These are phyloP conservation scores for Trametes versicolor DNA, from an alignment of 1,284 basidiomycete species.

Conservation along the genomic window DNA sequence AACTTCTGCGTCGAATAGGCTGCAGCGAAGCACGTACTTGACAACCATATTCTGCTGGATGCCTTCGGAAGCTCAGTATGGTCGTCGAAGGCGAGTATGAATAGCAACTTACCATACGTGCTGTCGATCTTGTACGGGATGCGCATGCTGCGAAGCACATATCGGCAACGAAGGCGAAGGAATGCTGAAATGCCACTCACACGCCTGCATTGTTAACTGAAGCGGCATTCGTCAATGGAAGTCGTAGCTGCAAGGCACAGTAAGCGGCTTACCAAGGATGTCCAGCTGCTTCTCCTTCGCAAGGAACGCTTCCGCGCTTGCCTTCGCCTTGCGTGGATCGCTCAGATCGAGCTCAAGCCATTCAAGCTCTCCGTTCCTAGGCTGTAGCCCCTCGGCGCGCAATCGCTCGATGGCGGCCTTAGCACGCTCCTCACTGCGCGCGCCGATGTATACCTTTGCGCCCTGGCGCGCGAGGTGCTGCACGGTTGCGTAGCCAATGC, in stretches of 20 bases:
- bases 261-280: slow-evolving; percentile 45
- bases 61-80: slow-evolving; percentile 23
- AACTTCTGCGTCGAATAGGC: neutral
- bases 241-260: neutral
- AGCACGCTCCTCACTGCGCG: slow-evolving; percentile 51
- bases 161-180: neutral
- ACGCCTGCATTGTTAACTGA: slow-evolving; percentile 62
- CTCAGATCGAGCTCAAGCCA: slow-evolving; percentile 58
- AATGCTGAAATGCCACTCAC: slow-evolving; percentile 41
- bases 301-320: slow-evolving; percentile 57
- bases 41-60: slow-evolving; percentile 52
- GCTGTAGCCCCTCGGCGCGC: slow-evolving; percentile 44
- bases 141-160: slow-evolving; percentile 35
- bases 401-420: slow-evolving; percentile 50
- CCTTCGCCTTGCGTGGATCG: slow-evolving; percentile 54
- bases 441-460: slow-evolving; percentile 54
- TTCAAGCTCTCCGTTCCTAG: slow-evolving; percentile 50
- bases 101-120: slow-evolving; percentile 17
- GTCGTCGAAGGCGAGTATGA: neutral
- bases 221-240: neutral
- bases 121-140: slow-evolving; percentile 33
- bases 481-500: slow-evolving; percentile 53
- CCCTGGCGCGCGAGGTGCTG: slow-evolving; percentile 51
- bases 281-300: slow-evolving; percentile 58
- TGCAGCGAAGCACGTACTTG: slow-evolving; percentile 49